A percentile compares a stretch with the other conserved stretches of the same genome.
Evolutionary conservation across 768 basidiomycete species (phyloP).

Genomic region (Artomyces pyxidatus): DNA sequence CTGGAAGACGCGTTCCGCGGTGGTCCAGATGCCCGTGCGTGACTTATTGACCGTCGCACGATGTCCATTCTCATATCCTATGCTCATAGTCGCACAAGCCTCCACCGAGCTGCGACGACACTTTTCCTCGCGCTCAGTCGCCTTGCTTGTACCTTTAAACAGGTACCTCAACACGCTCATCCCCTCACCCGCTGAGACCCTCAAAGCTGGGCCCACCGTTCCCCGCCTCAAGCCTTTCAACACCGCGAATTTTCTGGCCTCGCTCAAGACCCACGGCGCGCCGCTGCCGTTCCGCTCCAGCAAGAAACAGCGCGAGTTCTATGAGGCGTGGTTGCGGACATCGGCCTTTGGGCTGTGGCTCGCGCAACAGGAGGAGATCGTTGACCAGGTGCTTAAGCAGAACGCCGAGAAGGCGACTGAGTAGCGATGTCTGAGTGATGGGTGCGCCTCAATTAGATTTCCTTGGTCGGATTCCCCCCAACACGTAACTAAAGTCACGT

Average conservation of each 20-base stretch:
- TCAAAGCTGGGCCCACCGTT: slow-evolving; percentile 26
- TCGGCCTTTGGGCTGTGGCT: slow-evolving; percentile 79
- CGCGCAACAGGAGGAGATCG: slow-evolving; percentile 64
- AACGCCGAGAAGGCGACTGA: slow-evolving; percentile 7
- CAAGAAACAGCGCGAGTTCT: slow-evolving; percentile 62
- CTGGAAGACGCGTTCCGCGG: slow-evolving; percentile 55
- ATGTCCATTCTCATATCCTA: not conserved
- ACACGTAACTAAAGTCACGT: too few species aligned
- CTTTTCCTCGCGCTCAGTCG: slow-evolving; percentile 78
- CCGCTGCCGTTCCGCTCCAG: slow-evolving; percentile 68
- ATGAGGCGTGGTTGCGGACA: slow-evolving; percentile 67
- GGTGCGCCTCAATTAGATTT: not conserved
- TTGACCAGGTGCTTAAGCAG: slow-evolving; percentile 46
- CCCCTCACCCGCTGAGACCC: slow-evolving; percentile 51
- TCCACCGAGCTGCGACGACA: slow-evolving; percentile 68
- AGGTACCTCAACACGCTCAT: slow-evolving; percentile 87
- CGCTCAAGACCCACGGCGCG: slow-evolving; percentile 61
- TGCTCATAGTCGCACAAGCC: slow-evolving; percentile 43
- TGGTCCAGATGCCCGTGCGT: slow-evolving; percentile 45
- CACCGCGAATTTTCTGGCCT: slow-evolving; percentile 58
- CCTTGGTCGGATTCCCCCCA: not conserved
- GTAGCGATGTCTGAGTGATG: not conserved
- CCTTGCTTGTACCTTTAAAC: slow-evolving; percentile 81
- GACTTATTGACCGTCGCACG: too few species aligned
- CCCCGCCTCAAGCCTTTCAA: slow-evolving; percentile 63